These are phyloP conservation scores for Vararia minispora DNA, from an alignment of 768 basidiomycete species.

Conservation along the genomic window DNA sequence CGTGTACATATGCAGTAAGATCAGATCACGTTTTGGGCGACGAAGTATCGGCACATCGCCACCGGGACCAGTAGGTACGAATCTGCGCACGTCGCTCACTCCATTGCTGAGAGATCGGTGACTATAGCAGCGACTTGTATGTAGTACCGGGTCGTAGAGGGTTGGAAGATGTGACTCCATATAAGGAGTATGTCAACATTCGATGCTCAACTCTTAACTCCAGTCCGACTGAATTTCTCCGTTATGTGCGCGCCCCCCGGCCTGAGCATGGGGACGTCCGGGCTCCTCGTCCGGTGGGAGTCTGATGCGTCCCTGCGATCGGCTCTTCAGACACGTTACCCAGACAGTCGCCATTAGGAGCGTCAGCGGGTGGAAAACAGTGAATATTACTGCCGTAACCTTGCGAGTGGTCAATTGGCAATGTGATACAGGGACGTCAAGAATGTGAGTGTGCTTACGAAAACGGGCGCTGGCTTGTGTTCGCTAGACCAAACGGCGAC, in stretches of 20 bases:
- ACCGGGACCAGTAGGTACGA: too few species aligned
- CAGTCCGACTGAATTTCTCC: conserved; percentile 9
- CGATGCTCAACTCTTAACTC: conserved; percentile 3
- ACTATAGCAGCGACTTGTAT: too few species aligned
- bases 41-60: too few species aligned
- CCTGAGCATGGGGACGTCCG: neutral
- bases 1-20: too few species aligned
- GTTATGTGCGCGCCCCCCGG: neutral
- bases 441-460: conserved; percentile 31
- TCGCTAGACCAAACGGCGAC: conserved; percentile 48
- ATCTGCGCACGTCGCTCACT: too few species aligned
- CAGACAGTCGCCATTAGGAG: conserved; percentile 36
- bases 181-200: too few species aligned
- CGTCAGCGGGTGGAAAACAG: conserved; percentile 52
- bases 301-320: conserved; percentile 26
- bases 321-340: conserved; percentile 19
- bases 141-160: too few species aligned
- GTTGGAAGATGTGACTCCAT: too few species aligned
- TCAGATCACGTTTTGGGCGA: too few species aligned
- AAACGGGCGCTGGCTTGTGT: conserved; percentile 56
- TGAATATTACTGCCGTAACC: conserved; percentile 54
- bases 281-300: conserved; percentile 29
- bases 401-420: conserved; percentile 16
- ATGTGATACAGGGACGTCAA: neutral
- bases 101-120: too few species aligned